A percentile compares a stretch with the other conserved stretches of the same genome.
phyloP scores from a whole-genome alignment of 441 rosid species.

The Mallotus japonicus region DNA sequence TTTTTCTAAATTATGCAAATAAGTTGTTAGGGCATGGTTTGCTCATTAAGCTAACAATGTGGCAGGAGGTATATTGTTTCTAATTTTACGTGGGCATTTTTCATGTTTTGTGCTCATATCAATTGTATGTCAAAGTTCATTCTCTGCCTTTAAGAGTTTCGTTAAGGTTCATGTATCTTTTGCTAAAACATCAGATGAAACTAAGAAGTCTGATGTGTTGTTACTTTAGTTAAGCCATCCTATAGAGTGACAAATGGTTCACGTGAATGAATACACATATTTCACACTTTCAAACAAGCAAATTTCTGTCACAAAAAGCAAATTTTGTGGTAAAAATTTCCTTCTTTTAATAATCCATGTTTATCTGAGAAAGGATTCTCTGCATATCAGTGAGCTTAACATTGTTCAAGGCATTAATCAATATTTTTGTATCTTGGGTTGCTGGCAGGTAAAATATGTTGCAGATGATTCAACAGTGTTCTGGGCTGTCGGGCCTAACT shows the following conservation, averaged over 20 bases:
- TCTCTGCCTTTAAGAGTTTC: neutral
- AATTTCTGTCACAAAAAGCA: no score
- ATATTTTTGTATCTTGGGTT: slow-evolving; percentile 16
- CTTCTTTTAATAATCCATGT: neutral
- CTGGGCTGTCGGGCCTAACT: slow-evolving; percentile 89
- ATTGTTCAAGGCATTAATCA: neutral
- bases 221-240: neutral
- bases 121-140: neutral
- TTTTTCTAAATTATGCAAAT: slow-evolving; percentile 1
- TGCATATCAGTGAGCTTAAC: neutral
- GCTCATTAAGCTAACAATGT: neutral
- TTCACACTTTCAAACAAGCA: slow-evolving; percentile 3
- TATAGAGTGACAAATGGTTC: neutral
- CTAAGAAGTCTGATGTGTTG: neutral
- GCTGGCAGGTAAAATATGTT: slow-evolving; percentile 65
- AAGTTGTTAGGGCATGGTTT: neutral
- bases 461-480: slow-evolving; percentile 82
- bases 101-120: neutral
- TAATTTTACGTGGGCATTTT: neutral
- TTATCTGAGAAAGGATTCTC: neutral
- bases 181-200: neutral
- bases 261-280: neutral
- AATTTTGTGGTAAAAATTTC: neutral
- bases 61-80: neutral
- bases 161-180: neutral